phyloP scores from a whole-genome alignment of 2,329 filamentous ascomycete genomes.

The Arthrobotrys iridis region DNA sequence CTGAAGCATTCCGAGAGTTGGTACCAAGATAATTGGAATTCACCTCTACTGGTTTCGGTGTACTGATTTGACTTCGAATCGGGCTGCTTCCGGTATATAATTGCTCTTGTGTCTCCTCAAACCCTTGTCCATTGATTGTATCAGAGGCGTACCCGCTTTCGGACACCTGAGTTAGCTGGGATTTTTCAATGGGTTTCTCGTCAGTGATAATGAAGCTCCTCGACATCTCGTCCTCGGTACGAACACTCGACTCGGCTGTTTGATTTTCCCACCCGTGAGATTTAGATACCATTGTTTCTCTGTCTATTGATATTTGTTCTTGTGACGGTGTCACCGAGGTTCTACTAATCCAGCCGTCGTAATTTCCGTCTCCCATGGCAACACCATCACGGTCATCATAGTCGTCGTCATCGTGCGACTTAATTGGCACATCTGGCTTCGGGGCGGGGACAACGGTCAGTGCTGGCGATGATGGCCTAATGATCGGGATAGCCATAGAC shows the following conservation, averaged over 20 bases:
- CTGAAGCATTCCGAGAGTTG: neutral
- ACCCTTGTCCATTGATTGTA: neutral
- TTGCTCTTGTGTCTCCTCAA: neutral
- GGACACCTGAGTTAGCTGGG: neutral
- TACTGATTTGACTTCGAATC: neutral
- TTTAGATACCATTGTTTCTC: too few relatives aligned
- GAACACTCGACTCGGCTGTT: too few relatives aligned
- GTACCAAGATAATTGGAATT: neutral
- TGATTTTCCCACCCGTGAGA: too few relatives aligned
- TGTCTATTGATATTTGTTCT: too few relatives aligned
- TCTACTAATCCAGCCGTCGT: too few relatives aligned
- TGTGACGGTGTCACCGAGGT: neutral
- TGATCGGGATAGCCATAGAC: conserved; percentile 48
- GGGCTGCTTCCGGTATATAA: neutral
- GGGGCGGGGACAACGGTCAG: neutral
- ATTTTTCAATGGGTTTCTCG: neutral
- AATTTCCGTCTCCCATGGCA: neutral
- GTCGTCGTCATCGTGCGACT: neutral
- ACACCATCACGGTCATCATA: neutral
- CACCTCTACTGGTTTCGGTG: neutral
- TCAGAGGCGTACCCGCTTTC: conserved; percentile 22
- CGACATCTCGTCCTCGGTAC: neutral
- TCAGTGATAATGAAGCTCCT: neutral
- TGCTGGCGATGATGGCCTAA: conserved; percentile 25
- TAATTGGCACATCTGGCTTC: conserved; percentile 13